Evolutionary conservation across 805 yeast genomes (phyloP).

Genomic region (Candida dajiaensis): DNA sequence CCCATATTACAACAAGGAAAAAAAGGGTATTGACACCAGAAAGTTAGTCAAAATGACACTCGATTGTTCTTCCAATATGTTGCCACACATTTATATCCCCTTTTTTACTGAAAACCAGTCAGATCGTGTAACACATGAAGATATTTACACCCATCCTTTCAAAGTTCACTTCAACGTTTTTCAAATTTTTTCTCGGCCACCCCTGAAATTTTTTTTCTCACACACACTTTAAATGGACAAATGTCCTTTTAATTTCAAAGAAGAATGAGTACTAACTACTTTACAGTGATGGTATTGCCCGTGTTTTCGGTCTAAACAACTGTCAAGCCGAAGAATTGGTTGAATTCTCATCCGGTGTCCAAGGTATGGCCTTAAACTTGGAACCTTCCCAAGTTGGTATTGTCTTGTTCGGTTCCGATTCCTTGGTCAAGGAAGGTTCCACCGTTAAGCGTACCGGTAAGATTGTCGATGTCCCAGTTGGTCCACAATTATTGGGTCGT

Average conservation of each 20-base stretch:
- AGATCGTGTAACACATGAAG: too few relatives aligned
- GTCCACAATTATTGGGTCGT: conserved; percentile 97
- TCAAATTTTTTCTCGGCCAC: not conserved
- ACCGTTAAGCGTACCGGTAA: conserved; percentile 99
- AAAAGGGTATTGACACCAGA: not conserved
- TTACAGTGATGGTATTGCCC: conserved; percentile 98
- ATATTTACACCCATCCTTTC: not conserved
- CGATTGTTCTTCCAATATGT: not conserved
- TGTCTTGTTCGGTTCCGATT: conserved; percentile 98
- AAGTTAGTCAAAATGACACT: too few relatives aligned
- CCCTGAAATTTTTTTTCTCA: conserved; percentile 3
- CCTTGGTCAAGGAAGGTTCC: conserved; percentile 98
- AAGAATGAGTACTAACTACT: conserved; percentile 31
- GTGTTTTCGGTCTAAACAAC: conserved; percentile 99
- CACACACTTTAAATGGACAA: not conserved
- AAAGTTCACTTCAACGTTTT: too few relatives aligned
- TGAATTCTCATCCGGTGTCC: conserved; percentile 98
- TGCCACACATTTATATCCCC: too few relatives aligned
- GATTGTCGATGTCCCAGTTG: conserved; percentile 99
- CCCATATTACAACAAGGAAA: too few relatives aligned
- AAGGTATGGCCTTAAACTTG: conserved; percentile 99
- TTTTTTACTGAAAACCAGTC: not conserved
- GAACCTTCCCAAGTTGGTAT: conserved; percentile 99
- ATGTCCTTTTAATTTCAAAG: not conserved
- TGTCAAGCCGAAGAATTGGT: conserved; percentile 99